Evolutionary conservation across 208 protist genomes (phyloP), one percentile per base, ranked within the genome.

Genomic region (Trichomonas tenax): DNA sequence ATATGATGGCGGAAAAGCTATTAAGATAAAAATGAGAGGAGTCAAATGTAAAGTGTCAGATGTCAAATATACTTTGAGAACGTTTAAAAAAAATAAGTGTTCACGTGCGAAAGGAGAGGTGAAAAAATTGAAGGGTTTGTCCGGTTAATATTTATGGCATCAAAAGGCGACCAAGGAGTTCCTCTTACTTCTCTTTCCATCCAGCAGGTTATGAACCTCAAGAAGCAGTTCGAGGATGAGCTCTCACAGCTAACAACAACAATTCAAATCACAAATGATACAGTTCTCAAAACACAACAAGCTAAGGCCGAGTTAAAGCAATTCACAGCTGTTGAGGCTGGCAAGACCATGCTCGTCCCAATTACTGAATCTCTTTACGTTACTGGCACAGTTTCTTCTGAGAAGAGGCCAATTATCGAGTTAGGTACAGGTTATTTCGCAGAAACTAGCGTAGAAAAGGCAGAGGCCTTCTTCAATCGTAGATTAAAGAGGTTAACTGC

Each of bases 291-390:
- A 48, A 40, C 86, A 34, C 40, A 93, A 15, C 6, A 34, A 38
- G 86, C 86, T 11, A 93, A 51, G 51, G 86, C 41, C 1, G 40
- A 41, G 15, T 44, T 93, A 48, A 38, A 41, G 21, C 44, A 48
- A 51, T 93, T 93, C 44, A 38, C 40, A 34, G 17, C 86, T 38
- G 26, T 44, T 38, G 44, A 93, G 31, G 1, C 86, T 21, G 86
- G 86, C 6, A 93, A 51, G 46, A 44, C 41, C 44, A 93, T 93
- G 86, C 44, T 93, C 10, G 44, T 93, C 36, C 86, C 86, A 58
- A 93, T 93, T 51, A 93, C 86, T 38, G 86, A 93, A 51, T 51
- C 44, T 38, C 41, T 93, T 41, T 93, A 93, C 31, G 44, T 93
- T 48, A 41, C 40, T 36, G 86, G 86, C 14, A 10, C 8, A 34